Evolutionary conservation across 2,329 filamentous ascomycete species (phyloP), one percentile per base, ranked within the genome.

Genomic region (Xylariales sp.): DNA sequence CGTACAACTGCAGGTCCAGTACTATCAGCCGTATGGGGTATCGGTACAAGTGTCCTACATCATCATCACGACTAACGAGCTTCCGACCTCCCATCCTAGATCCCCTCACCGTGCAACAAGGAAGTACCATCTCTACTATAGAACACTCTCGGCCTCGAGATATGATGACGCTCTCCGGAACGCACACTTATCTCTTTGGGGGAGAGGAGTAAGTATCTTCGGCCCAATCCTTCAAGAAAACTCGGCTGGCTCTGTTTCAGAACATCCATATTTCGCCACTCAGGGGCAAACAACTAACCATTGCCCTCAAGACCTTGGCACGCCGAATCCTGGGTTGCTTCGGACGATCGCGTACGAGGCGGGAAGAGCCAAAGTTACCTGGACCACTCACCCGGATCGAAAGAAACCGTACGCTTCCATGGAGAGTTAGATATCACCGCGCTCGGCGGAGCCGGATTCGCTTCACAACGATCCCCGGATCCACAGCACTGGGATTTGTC

Each of bases 361-460:
- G 93, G 93, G 58, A 85, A 85, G 67, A 93, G 90, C 69, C 79
- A 81, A 63, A 89, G 87, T 39, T 78, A 83, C 68, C 77, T 88
- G n/a, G 78, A 77, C 49, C 78, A 79, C 55, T 67, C 75, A 23
- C 64, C 68, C 3, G 65, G 48, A 5, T 60, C 69, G 8, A 36
- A 23, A 34, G 67, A 69, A 5, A 67, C 74, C 79, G 88, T 90
- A 78, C 63, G 84, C 80, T 94, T 94, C 80, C 81, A 87, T 70
- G 93, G 93, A 2, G 83, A 83, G 30, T 84, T 96, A 23, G 92
- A 96, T 79, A 93, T 90, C 70, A 85, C 85, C 61, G 89, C 91
- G 0, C 87, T 96, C 0, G 92, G 92, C 32, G 92, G 92, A 36
- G 93, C 93, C 0, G 93, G 93, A 5, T 96, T 97, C 76, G 93